Base-by-base conservation (phyloP, 441 rosid species). In the Sinapis alba region DNA sequence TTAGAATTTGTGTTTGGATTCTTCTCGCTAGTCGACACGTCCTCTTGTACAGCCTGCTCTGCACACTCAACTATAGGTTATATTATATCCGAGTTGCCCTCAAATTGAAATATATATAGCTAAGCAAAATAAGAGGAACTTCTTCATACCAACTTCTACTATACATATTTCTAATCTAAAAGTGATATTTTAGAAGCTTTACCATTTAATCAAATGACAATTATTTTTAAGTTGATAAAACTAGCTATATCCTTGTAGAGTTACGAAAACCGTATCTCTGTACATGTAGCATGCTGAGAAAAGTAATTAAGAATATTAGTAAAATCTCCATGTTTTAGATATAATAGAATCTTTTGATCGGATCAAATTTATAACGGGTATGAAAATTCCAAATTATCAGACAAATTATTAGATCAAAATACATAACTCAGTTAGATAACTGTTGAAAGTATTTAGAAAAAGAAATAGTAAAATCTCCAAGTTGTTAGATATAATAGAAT, bases 1-100 rank as follows among this genome's bases (percentile, higher is more conserved):
- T 23, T 68, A 50, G 32, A 68, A 60, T 47, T 67, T 59, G 59
- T 60, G 61, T 58, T 30, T 45, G 53, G 13, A 15, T 10, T n/a
- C 16, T 47, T 61, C 24, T 71, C 68, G 20, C 34, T 20, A 71
- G 34, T 71, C 12, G 51, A 20, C 24, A 71, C 19, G 13, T 34
- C 4, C 28, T 34, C 11, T 6, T 32, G 13, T 34, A 1, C 53
- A 72, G 6, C 34, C 8, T 47, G 24, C 13, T 21, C 6, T 23
- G 5, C 21, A 47, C 23, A 32, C 67, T 47, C 61, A 30, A 13
- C 16, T 19, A 7, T 47, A 26, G 19, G 1, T 19, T 59, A 15
- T 15, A 13, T 23, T 30, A 30, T 30, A 59, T 27, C 9, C 15
- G 38, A 59, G 15, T 59, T 27, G 53, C 53, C 8, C 7, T 45